phyloP scores from a whole-genome alignment of 2,329 filamentous ascomycete species.

The Fusarium tjaetaba region DNA sequence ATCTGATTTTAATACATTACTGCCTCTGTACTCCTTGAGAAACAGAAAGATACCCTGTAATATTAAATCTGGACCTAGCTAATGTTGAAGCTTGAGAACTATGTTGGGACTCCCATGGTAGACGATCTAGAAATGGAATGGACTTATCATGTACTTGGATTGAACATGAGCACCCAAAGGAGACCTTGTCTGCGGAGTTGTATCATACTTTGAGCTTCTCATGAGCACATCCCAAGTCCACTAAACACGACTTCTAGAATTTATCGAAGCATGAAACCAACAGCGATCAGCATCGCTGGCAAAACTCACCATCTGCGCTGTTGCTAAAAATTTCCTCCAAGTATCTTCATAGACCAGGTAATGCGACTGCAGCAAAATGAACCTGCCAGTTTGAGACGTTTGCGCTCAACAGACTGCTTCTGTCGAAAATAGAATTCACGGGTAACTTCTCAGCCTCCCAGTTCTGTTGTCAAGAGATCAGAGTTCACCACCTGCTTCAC shows the following conservation, averaged over 20 bases:
- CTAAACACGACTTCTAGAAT: neutral
- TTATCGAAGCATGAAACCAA: accelerated
- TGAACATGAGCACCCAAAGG: neutral
- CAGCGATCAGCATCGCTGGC: accelerated
- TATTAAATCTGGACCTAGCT: neutral
- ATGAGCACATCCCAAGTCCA: neutral
- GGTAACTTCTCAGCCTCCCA: too few relatives aligned
- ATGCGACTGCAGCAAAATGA: neutral
- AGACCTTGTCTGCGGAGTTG: accelerated
- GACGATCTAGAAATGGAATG: accelerated
- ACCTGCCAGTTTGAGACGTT: neutral
- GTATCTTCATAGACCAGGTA: neutral
- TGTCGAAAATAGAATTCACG: accelerated
- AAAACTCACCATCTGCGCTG: accelerated
- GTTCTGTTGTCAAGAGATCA: accelerated
- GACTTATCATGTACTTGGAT: neutral
- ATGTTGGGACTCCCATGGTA: accelerated
- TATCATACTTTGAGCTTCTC: neutral
- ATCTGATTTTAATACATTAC: neutral
- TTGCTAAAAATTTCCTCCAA: accelerated
- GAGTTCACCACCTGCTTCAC: neutral
- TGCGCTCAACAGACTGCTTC: neutral
- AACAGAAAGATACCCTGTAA: neutral
- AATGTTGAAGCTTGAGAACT: neutral
- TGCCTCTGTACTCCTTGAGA: neutral